Evolutionary conservation across 441 rosid genomes (phyloP), one percentile per base, ranked within the genome.

Genomic region (Dalechampia spathulata): DNA sequence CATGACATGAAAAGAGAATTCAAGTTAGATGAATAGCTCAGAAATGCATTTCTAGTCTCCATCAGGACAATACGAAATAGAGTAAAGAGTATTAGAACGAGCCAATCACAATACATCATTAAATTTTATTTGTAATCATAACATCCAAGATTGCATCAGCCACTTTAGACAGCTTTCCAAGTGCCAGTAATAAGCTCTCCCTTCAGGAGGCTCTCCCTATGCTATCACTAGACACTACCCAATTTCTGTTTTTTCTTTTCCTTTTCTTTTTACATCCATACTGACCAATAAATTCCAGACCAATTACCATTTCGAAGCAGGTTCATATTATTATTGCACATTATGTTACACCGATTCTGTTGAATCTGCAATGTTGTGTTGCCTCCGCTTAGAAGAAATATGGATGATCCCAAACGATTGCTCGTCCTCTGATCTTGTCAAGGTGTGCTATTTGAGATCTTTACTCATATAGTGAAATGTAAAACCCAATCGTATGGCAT

Each of bases 301-400:
- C 53, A 42, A 41, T 48, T 28, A 46, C 64, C 42, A 53, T 48
- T 49, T 49, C 4, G 30, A 6, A 38, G 50, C 59, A 55, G 43
- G 16, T 28, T 19, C 49, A 3, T 8, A 30, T n/a, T n/a, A 65
- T 61, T 61, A 63, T 20, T 64, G 62, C 66, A 72, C 50, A 22
- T 70, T 30, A 77, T 65, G 76, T 72, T 70, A 74, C 76, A 73
- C 48, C 41, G 60, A 52, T 52, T 56, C 58, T 20, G 39, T 44
- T n/a, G 49, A 42, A 46, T 49, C 55, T 52, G 61, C 60, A 40
- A 20, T 21, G 16, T 45, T 55, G 62, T 47, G 65, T 30, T 37
- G 51, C 59, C 38, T 53, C 39, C 30, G 37, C 39, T 34, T 41
- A 53, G 25, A 57, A 8, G 37, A 45, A 41, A 22, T 47, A 15